These are phyloP conservation scores for Athelia psychrophila DNA, from an alignment of 1,284 basidiomycete species.

Conservation along the genomic window DNA sequence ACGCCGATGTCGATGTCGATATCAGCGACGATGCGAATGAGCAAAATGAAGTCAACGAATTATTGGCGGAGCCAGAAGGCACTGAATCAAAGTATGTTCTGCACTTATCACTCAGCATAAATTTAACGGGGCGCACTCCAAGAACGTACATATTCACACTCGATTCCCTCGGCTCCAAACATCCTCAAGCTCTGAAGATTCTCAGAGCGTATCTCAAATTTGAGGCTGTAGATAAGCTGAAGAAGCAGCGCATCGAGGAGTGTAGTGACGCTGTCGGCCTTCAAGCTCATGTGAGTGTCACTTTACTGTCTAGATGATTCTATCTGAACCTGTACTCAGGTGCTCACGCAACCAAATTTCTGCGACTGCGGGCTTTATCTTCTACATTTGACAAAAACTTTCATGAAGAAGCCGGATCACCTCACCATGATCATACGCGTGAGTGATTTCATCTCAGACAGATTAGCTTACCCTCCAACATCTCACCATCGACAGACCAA, in stretches of 20 bases:
- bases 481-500: neutral
- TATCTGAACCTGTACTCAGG: slow-evolving; percentile 37
- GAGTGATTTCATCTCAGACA: slow-evolving; percentile 14
- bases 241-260: slow-evolving; percentile 52
- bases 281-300: slow-evolving; percentile 41
- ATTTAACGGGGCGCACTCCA: slow-evolving; percentile 1
- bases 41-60: slow-evolving; percentile 26
- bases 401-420: slow-evolving; percentile 55
- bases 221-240: slow-evolving; percentile 72
- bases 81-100: slow-evolving; percentile 14
- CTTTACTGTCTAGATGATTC: slow-evolving; percentile 2
- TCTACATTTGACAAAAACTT: slow-evolving; percentile 74
- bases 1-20: slow-evolving; percentile 11
- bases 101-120: neutral
- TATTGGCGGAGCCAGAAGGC: slow-evolving; percentile 16
- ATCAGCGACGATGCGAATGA: slow-evolving; percentile 25
- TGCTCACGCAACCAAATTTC: slow-evolving; percentile 79
- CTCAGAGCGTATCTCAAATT: slow-evolving; percentile 69
- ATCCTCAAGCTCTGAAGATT: slow-evolving; percentile 59
- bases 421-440: slow-evolving; percentile 47
- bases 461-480: neutral
- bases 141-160: slow-evolving; percentile 83
- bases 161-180: slow-evolving; percentile 80
- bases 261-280: slow-evolving; percentile 42
- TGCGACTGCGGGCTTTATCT: slow-evolving; percentile 87